Base-by-base conservation (phyloP, 768 basidiomycete species). In the Rhodotorula sphaerocarpa region DNA sequence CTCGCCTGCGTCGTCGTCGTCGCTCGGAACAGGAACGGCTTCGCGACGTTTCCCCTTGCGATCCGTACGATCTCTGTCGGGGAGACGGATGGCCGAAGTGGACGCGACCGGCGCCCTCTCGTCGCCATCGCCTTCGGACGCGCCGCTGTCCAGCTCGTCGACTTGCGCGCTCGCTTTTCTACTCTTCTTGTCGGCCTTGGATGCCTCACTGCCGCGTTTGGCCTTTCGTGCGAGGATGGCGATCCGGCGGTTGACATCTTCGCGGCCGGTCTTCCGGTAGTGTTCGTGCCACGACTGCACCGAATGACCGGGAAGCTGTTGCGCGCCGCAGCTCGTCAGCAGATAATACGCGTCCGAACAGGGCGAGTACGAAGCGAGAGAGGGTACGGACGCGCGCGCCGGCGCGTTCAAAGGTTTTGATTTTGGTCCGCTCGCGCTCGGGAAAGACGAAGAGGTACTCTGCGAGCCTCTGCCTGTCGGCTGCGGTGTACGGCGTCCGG, bases 231-330 rank as follows among this genome's bases (percentile, higher is more conserved):
- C 25, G 57, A 54, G 12, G 2, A 1, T 7, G 31, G 15, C 27
- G n/a, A 59, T 50, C 25, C 53, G 43, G 18, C 33, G 21, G 7
- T 55, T 43, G 57, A 59, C 50, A 25, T 44, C 52, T 0, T 55
- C 43, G 9, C 23, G 18, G 33, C 36, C 12, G 0, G 42, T 18
- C 43, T 53, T 55, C 0, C 23, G 23, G 55, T 59, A 65, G 43
- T 65, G 63, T 16, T 36, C 36, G 14, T 31, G 23, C 57, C 57
- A 60, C 1, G 48, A 30, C 28, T 39, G 34, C 2, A 11, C n/a
- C 0, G 58, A 31, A 34, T 59, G 63, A 4, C 21, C 27, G 7
- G 47, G 31, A 1, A 55, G 21, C 51, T 50, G 50, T 34, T 1
- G n/a, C 14, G 20, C 5, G 21, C 0, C 16, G 30, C 15, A 20